These are phyloP conservation scores for Tolypocladium album DNA, from an alignment of 2,329 filamentous ascomycete species.

Conservation along the genomic window DNA sequence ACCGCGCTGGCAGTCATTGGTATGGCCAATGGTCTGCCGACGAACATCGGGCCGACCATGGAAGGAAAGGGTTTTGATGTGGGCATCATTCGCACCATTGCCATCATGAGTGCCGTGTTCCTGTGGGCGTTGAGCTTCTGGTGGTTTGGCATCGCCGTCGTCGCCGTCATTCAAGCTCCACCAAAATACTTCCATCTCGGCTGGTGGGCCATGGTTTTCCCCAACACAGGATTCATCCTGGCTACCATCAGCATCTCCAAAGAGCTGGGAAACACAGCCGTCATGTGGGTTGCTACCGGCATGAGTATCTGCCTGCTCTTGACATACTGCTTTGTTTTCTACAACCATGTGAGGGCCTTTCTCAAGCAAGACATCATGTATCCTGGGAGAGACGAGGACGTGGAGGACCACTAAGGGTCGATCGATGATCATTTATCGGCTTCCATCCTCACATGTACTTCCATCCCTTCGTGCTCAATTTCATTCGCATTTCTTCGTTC, in stretches of 20 bases:
- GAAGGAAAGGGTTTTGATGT: constrained; percentile 31
- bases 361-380: constrained; percentile 44
- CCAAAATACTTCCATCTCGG: constrained; percentile 46
- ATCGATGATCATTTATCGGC: background rate
- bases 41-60: constrained; percentile 29
- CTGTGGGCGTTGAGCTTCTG: constrained; percentile 54
- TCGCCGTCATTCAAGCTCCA: constrained; percentile 23
- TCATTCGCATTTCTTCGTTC: background rate
- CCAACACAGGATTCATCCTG: constrained; percentile 49
- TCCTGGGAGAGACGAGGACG: constrained; percentile 42
- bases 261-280: constrained; percentile 30
- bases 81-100: constrained; percentile 32
- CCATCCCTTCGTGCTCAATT: background rate
- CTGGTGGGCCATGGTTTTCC: constrained; percentile 56
- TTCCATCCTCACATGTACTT: background rate
- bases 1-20: constrained; percentile 60
- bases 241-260: constrained; percentile 44
- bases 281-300: constrained; percentile 36
- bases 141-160: constrained; percentile 38
- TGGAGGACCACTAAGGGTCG: constrained; percentile 25
- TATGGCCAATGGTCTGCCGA: constrained; percentile 40
- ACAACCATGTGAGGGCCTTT: constrained; percentile 32
- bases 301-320: constrained; percentile 36
- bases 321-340: constrained; percentile 32
- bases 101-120: constrained; percentile 39